Evolutionary conservation across 768 basidiomycete species (phyloP).

Genomic region (Suillus americanus): DNA sequence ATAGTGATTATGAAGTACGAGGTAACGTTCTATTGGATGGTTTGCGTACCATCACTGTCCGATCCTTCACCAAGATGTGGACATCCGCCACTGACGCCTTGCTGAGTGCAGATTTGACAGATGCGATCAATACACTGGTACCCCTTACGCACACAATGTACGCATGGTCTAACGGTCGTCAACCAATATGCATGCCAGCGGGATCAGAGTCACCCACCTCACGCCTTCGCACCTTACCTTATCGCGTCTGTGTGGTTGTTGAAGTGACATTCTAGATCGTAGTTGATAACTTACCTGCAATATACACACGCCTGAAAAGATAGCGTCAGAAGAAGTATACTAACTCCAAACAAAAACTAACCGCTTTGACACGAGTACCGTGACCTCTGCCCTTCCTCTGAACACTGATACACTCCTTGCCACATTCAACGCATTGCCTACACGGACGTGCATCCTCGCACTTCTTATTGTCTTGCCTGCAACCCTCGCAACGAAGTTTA

Average conservation of each 20-base stretch:
- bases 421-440: slow-evolving; percentile 46
- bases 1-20: slow-evolving; percentile 13
- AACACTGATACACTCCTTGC: slow-evolving; percentile 47
- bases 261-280: slow-evolving; percentile 13
- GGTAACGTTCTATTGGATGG: not conserved
- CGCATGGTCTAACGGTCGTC: slow-evolving; percentile 43
- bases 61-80: slow-evolving; percentile 37
- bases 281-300: slow-evolving; percentile 48
- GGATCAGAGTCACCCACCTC: slow-evolving; percentile 36
- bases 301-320: slow-evolving; percentile 52
- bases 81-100: slow-evolving; percentile 46
- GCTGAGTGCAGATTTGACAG: slow-evolving; percentile 44
- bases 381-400: slow-evolving; percentile 56
- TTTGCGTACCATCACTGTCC: slow-evolving; percentile 22
- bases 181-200: slow-evolving; percentile 8
- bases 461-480: slow-evolving; percentile 53
- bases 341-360: slow-evolving; percentile 29
- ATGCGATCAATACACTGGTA: slow-evolving; percentile 52
- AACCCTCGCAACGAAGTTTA: slow-evolving; percentile 59
- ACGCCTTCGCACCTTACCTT: slow-evolving; percentile 63
- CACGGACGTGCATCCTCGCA: slow-evolving; percentile 64
- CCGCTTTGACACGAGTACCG: slow-evolving; percentile 61
- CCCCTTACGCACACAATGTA: slow-evolving; percentile 48
- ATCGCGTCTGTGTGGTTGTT: slow-evolving; percentile 44
- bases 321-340: slow-evolving; percentile 9